Conservation (phyloP, 768 basidiomycete species). For the Termitomyces sp. region DNA sequence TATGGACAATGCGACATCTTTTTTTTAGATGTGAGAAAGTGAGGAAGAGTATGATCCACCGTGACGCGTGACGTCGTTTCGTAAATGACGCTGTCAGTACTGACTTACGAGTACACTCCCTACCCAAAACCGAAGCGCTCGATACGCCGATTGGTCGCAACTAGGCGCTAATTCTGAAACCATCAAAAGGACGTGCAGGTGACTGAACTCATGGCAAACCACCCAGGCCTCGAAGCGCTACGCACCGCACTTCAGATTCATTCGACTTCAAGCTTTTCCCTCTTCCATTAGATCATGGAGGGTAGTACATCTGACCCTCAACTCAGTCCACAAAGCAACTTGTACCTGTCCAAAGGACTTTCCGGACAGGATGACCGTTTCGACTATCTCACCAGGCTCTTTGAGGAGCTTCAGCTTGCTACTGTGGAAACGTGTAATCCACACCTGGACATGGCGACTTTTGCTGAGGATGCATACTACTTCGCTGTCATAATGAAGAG, state of each 20-base stretch:
- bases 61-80: background rate
- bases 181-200: background rate
- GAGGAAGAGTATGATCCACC: background rate
- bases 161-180: background rate
- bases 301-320: background rate
- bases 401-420: slow-evolving; percentile 34
- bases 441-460: slow-evolving; percentile 33
- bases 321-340: background rate
- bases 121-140: background rate
- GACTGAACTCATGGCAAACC: background rate
- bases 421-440: slow-evolving; percentile 35
- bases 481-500: slow-evolving; percentile 34
- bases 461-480: slow-evolving; percentile 29
- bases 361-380: slow-evolving; percentile 32
- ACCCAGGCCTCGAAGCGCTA: background rate
- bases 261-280: background rate
- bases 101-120: background rate
- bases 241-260: background rate
- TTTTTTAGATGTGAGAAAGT: background rate
- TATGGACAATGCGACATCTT: background rate
- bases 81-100: background rate
- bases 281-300: background rate
- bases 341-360: slow-evolving; percentile 25
- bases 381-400: slow-evolving; percentile 27
- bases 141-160: background rate